A percentile compares a stretch with the other conserved stretches of the same genome.
phyloP scores from a whole-genome alignment of 352 stramenopile species.

The Phytophthora nicotianae region DNA sequence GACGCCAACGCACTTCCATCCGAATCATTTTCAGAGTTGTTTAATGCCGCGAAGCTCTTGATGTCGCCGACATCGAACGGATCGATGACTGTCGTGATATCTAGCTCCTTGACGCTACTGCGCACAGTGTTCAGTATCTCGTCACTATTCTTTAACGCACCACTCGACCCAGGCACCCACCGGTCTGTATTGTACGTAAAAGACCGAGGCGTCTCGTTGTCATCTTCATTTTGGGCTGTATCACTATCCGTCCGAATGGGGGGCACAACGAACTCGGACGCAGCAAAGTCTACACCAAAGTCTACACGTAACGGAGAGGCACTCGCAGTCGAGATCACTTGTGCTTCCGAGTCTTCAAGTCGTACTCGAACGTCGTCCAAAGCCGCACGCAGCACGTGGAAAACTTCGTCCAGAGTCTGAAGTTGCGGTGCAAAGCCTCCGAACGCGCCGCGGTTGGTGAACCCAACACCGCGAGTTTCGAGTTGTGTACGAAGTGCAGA shows the following conservation, averaged over 20 bases:
- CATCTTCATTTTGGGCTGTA: slow-evolving; percentile 16
- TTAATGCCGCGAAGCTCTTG: slow-evolving; percentile 54
- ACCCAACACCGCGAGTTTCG: slow-evolving; percentile 56
- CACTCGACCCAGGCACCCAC: slow-evolving; percentile 57
- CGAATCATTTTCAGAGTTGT: slow-evolving; percentile 50
- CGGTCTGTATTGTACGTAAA: slow-evolving; percentile 75
- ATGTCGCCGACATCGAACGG: slow-evolving; percentile 65
- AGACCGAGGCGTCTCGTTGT: slow-evolving; percentile 10
- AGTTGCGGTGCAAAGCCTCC: slow-evolving; percentile 69
- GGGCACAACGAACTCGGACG: slow-evolving; percentile 55
- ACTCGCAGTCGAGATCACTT: slow-evolving; percentile 36
- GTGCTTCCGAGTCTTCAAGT: slow-evolving; percentile 33
- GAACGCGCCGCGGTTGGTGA: slow-evolving; percentile 61
- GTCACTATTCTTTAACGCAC: slow-evolving; percentile 57
- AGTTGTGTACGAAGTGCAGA: slow-evolving; percentile 47
- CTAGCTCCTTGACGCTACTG: slow-evolving; percentile 54
- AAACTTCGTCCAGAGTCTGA: slow-evolving; percentile 60
- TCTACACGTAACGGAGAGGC: slow-evolving; percentile 47
- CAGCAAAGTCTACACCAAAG: slow-evolving; percentile 72
- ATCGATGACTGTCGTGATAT: slow-evolving; percentile 62
- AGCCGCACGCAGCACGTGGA: slow-evolving; percentile 58
- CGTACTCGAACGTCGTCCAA: slow-evolving; percentile 48
- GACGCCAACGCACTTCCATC: slow-evolving; percentile 2
- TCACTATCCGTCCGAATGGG: neutral
- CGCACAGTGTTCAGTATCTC: slow-evolving; percentile 67